Evolutionary conservation across 1,139 yeast species (phyloP).

Genomic region (Hyphopichia burtonii): DNA sequence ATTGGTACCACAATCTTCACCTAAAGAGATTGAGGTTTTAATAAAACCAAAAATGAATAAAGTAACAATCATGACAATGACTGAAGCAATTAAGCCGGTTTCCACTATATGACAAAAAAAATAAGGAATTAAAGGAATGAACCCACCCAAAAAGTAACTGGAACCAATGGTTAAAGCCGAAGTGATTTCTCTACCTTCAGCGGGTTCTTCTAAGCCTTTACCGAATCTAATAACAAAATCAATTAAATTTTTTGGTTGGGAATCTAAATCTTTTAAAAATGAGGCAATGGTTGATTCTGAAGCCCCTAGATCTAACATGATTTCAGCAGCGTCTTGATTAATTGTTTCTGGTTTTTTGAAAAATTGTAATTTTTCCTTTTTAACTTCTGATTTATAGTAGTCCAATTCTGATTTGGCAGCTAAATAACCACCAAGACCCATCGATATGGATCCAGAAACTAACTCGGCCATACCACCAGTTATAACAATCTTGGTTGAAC

Average conservation of each 20-base stretch:
- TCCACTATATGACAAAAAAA: slow-evolving; percentile 73
- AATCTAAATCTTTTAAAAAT: slow-evolving; percentile 67
- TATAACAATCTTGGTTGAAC: slow-evolving; percentile 71
- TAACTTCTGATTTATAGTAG: slow-evolving; percentile 68
- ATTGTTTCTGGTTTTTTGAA: slow-evolving; percentile 61
- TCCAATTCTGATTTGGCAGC: slow-evolving; percentile 82
- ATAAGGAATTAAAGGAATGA: slow-evolving; percentile 77
- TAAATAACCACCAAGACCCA: slow-evolving; percentile 82
- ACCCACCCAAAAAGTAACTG: slow-evolving; percentile 76
- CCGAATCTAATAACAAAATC: slow-evolving; percentile 74
- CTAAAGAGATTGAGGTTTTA: slow-evolving; percentile 83
- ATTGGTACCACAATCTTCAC: slow-evolving; percentile 62
- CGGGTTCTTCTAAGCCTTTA: slow-evolving; percentile 77
- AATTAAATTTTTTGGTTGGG: slow-evolving; percentile 64
- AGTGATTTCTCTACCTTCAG: slow-evolving; percentile 72
- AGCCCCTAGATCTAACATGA: slow-evolving; percentile 68
- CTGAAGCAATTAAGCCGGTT: slow-evolving; percentile 73
- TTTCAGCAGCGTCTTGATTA: slow-evolving; percentile 71
- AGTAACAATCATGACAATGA: slow-evolving; percentile 79
- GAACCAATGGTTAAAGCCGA: slow-evolving; percentile 76
- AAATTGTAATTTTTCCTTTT: slow-evolving; percentile 65
- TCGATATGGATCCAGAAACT: slow-evolving; percentile 79
- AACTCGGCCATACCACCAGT: slow-evolving; percentile 87
- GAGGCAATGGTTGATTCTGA: slow-evolving; percentile 63
- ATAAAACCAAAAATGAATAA: slow-evolving; percentile 83